Base-by-base conservation (phyloP, 768 basidiomycete species). In the Daedalea quercina region DNA sequence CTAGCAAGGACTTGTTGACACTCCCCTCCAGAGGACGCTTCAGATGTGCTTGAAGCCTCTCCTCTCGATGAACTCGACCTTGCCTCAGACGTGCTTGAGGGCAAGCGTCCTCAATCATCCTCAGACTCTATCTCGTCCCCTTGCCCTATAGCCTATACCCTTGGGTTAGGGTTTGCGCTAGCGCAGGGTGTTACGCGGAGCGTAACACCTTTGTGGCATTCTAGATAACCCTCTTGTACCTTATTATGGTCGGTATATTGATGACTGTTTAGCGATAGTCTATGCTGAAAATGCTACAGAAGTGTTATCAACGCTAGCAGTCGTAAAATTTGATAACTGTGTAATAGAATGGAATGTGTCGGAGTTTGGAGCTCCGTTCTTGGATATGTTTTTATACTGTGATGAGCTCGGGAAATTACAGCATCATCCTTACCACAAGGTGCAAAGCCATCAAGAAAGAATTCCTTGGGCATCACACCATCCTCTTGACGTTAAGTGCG, bases 161-260 rank as follows among this genome's bases (percentile, higher is more conserved):
- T n/a, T n/a, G n/a, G n/a, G n/a, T n/a, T n/a, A n/a, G n/a, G n/a
- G n/a, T n/a, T n/a, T n/a, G n/a, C n/a, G n/a, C n/a, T n/a, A n/a
- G n/a, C n/a, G n/a, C n/a, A n/a, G n/a, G n/a, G n/a, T n/a, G n/a
- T n/a, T n/a, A n/a, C n/a, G n/a, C n/a, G n/a, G n/a, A n/a, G n/a
- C n/a, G n/a, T n/a, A n/a, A n/a, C n/a, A n/a, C n/a, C n/a, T n/a
- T n/a, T n/a, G n/a, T n/a, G 19, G 53, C 6, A 51, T 60, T 13
- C 20, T 60, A 0, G 15, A 46, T 24, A 25, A 64, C 40, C 58
- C 58, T 0, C 9, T 24, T 3, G 48, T 65, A 12, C 47, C 51
- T 3, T 69, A 65, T 41, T 71, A 69, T 50, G 64, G 66, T 2
- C 41, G 68, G 0, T 71, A 67, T 50, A 71, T 71, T 55, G 68